Conservation (phyloP, 106 monocot genomes). For the Phalaenopsis aphrodite region DNA sequence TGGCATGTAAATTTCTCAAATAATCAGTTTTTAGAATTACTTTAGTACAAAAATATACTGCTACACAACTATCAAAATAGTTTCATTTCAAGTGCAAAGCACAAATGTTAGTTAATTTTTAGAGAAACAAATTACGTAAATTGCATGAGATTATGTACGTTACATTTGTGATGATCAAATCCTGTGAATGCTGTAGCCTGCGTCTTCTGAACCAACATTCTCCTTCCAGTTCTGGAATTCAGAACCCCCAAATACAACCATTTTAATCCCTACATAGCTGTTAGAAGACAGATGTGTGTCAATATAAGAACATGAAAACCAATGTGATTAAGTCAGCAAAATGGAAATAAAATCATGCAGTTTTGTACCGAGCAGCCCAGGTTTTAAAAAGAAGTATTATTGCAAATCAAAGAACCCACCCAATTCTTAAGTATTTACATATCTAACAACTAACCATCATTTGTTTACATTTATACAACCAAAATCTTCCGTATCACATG, state of each 20-base stretch:
- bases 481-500: too few relatives aligned
- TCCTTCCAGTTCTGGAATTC: slow-evolving; percentile 80
- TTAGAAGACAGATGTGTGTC: neutral
- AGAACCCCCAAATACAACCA: slow-evolving; percentile 70
- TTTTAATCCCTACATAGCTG: slow-evolving; percentile 83
- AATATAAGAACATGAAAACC: neutral
- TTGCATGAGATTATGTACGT: neutral
- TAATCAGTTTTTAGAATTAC: neutral
- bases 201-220: slow-evolving; percentile 53
- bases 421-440: too few relatives aligned
- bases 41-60: too few relatives aligned
- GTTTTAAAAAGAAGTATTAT: neutral
- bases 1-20: too few relatives aligned
- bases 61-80: too few relatives aligned
- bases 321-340: neutral
- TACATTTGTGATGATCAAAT: slow-evolving; percentile 24
- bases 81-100: too few relatives aligned
- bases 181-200: slow-evolving; percentile 59
- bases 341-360: neutral
- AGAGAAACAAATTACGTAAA: neutral
- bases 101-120: neutral
- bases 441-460: too few relatives aligned
- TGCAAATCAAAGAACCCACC: too few relatives aligned
- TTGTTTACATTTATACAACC: too few relatives aligned
- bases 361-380: neutral